Evolutionary conservation across 1,139 yeast genomes (phyloP).

Genomic region (Taphrina deformans): DNA sequence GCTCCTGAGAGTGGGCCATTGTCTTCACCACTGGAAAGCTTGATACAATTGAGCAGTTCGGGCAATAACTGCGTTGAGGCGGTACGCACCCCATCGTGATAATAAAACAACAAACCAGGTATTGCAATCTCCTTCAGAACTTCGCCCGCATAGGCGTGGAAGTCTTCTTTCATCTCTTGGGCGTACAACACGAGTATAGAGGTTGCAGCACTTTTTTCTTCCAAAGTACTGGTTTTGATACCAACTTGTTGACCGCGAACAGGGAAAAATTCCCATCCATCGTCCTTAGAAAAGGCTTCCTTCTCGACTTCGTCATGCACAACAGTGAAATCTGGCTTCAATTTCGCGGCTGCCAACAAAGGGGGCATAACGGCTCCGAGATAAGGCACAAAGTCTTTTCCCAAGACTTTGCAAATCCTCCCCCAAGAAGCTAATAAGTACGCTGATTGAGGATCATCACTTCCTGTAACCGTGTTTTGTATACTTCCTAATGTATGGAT

Average conservation of each 20-base stretch:
- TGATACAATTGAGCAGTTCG: conserved; percentile 68
- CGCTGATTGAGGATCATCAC: conserved; percentile 81
- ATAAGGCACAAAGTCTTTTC: conserved; percentile 82
- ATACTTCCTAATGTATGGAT: conserved; percentile 71
- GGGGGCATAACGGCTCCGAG: conserved; percentile 90
- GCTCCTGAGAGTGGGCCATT: conserved; percentile 57
- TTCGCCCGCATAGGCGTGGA: conserved; percentile 79
- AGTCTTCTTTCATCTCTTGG: conserved; percentile 74
- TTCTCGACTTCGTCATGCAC: conserved; percentile 85
- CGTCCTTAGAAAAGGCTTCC: conserved; percentile 76
- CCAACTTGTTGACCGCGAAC: conserved; percentile 91
- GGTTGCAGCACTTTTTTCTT: conserved; percentile 89
- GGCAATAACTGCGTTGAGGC: conserved; percentile 85
- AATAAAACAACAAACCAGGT: conserved; percentile 85
- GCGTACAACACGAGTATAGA: conserved; percentile 88
- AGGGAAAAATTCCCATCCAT: conserved; percentile 94
- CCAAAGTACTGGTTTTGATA: conserved; percentile 85
- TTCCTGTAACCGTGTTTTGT: conserved; percentile 52
- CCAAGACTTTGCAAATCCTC: conserved; percentile 81
- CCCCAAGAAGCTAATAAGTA: conserved; percentile 97
- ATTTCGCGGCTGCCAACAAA: conserved; percentile 76
- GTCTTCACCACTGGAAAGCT: conserved; percentile 54
- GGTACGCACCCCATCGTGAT: conserved; percentile 92
- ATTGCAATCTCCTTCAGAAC: conserved; percentile 75
- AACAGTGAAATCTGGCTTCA: conserved; percentile 82